phyloP scores from a whole-genome alignment of 106 monocot genomes.

The Amphibolis antarctica region DNA sequence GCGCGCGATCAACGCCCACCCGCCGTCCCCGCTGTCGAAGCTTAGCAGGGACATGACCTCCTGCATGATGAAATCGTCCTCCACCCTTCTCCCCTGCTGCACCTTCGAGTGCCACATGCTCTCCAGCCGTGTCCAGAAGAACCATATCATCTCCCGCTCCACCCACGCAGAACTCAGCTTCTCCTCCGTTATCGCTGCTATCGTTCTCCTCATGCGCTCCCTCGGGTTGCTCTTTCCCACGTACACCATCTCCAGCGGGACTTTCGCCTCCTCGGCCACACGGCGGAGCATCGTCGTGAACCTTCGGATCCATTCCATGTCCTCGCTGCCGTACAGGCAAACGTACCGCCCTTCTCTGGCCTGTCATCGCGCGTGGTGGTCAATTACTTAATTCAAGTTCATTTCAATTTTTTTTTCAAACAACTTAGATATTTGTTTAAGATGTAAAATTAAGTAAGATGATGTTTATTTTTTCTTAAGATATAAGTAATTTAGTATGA shows the following conservation, averaged over 20 bases:
- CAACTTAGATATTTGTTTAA: too few species aligned
- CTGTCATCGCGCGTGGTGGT: too few species aligned
- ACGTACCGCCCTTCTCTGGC: conserved; percentile 33
- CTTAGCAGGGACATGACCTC: conserved; percentile 67
- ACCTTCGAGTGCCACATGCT: conserved; percentile 86
- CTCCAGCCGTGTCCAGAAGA: conserved; percentile 81
- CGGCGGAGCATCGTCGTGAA: conserved; percentile 39
- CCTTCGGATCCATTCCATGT: conserved; percentile 64
- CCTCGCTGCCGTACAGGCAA: conserved; percentile 74
- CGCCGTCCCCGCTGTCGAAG: conserved; percentile 68
- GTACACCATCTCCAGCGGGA: conserved; percentile 71
- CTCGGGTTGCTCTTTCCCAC: conserved; percentile 86
- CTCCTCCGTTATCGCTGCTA: conserved; percentile 20
- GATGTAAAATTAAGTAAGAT: too few species aligned
- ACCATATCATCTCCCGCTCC: conserved; percentile 61
- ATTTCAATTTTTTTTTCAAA: too few species aligned
- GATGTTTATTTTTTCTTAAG: too few species aligned
- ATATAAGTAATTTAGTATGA: too few species aligned
- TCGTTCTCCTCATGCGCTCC: conserved; percentile 40
- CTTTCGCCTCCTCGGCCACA: conserved; percentile 30
- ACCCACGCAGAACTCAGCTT: conserved; percentile 64
- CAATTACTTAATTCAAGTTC: too few species aligned
- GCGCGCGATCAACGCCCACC: conserved; percentile 62
- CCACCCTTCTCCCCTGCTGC: conserved; percentile 38
- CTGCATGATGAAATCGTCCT: conserved; percentile 55